Evolutionary conservation across 169 alveolate genomes (phyloP).

Genomic region (Plasmodium yoelii): DNA sequence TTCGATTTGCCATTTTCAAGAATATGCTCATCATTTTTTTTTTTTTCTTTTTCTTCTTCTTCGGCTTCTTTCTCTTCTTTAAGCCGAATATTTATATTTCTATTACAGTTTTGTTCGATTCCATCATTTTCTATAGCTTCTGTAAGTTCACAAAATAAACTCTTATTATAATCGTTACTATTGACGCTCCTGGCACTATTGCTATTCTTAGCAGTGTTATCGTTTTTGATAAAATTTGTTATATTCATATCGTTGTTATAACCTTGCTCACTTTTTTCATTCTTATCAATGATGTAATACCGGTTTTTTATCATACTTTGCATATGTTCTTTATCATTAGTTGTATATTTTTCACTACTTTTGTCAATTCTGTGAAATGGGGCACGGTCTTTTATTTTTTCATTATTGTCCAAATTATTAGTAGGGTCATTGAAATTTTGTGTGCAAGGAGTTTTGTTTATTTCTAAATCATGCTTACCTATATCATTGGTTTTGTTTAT

Average conservation of each 20-base stretch:
- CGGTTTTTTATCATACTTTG: not conserved
- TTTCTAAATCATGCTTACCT: too few relatives aligned
- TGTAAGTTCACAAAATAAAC: constrained; percentile 33
- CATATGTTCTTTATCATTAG: not conserved
- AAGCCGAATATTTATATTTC: constrained; percentile 19
- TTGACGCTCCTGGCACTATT: not conserved
- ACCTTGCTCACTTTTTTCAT: not conserved
- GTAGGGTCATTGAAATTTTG: not conserved
- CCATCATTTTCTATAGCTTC: constrained; percentile 36
- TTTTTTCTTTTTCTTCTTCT: constrained; percentile 13
- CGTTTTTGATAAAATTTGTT: not conserved
- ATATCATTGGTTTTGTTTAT: too few relatives aligned
- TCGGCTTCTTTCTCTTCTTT: constrained; percentile 29
- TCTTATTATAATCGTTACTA: constrained; percentile 5
- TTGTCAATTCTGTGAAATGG: constrained; percentile 3
- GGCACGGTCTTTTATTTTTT: not conserved
- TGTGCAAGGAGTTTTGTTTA: not conserved
- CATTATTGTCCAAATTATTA: constrained; percentile 7
- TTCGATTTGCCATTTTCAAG: not conserved
- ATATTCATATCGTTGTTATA: too few relatives aligned
- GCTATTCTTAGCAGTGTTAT: not conserved
- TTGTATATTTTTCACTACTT: not conserved
- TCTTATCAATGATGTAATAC: not conserved
- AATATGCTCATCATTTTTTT: constrained; percentile 2
- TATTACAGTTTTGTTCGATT: not conserved